Evolutionary conservation across 257 asterid genomes (phyloP), one percentile per base, ranked within the genome.

Genomic region (Fraxinus americana): DNA sequence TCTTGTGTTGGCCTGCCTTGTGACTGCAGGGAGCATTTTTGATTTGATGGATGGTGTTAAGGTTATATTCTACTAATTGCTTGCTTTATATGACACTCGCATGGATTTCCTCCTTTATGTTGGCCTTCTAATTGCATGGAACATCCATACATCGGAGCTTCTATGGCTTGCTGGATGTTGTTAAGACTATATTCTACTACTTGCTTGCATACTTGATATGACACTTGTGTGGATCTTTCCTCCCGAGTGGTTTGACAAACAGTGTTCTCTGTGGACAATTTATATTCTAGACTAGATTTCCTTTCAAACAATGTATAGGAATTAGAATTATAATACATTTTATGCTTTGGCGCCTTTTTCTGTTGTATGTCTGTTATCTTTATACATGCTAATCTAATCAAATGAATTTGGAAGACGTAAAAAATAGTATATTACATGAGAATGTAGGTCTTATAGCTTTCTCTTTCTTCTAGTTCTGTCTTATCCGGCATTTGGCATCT

Each of bases 391-490:
- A 9, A 74, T n/a, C 11, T 13, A 4, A 61, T 14, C 21, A 35
- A 21, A 67, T 59, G 5, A 19, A 52, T 48, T 67, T 61, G 63
- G 27, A 82, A 21, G 69, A 35, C 36, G 35, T 13, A 27, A 43
- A 69, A 65, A 38, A 39, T 1, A 11, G 30, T 67, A 32, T 19
- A 19, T 61, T 11, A 71, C 66, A 29, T 71, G 36, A 19, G 25
- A 77, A 39, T 71, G 72, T 70, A 36, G 79, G 71, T 36, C 16
- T 65, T 69, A 73, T 34, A 10, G 32, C 70, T 75, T 71, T 13
- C 70, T 69, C 63, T 23, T 74, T 66, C 45, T 54, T 34, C 48
- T 41, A 35, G 57, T 23, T 65, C 38, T 30, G 32, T 77, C 50
- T n/a, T 57, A 25, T 72, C 61, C 75, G n/a, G 34, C 57, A 29